These are phyloP conservation scores for Breynia disticha DNA, from an alignment of 441 rosid species.

Conservation along the genomic window DNA sequence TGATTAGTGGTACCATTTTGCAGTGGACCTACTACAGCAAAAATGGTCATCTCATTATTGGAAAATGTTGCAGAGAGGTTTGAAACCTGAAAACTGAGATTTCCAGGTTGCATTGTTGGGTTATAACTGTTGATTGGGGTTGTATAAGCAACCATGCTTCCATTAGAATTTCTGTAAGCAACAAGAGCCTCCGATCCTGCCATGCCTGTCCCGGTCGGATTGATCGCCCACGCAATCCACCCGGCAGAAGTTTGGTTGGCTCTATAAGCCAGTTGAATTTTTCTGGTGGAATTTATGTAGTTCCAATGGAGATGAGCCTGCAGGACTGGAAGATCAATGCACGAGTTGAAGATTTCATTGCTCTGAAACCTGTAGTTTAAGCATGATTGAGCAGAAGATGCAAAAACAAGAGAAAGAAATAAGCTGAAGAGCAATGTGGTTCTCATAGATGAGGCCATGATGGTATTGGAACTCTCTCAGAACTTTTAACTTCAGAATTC, in stretches of 20 bases:
- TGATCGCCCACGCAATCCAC: slow-evolving; percentile 68
- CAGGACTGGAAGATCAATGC: slow-evolving; percentile 33
- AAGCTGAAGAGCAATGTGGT: slow-evolving; percentile 6
- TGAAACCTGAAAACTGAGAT: slow-evolving; percentile 40
- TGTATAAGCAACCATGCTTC: slow-evolving; percentile 28
- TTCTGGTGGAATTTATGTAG: slow-evolving; percentile 20
- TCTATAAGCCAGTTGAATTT: slow-evolving; percentile 42
- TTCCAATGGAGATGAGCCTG: slow-evolving; percentile 61
- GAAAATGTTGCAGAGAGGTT: slow-evolving; percentile 25
- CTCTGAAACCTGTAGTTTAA: slow-evolving; percentile 25
- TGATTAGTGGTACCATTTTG: slow-evolving; percentile 17
- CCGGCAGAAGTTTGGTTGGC: slow-evolving; percentile 28
- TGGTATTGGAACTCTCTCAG: neutral
- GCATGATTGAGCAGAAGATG: slow-evolving; percentile 33
- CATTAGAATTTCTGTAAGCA: slow-evolving; percentile 38
- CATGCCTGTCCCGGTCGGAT: slow-evolving; percentile 43
- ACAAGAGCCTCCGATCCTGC: slow-evolving; percentile 51
- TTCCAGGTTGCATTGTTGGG: slow-evolving; percentile 18
- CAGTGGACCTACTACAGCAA: slow-evolving; percentile 32
- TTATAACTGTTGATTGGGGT: slow-evolving; percentile 14
- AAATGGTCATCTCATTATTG: slow-evolving; percentile 39
- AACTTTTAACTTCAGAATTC: neutral
- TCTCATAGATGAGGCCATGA: slow-evolving; percentile 11
- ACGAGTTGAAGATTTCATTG: slow-evolving; percentile 22
- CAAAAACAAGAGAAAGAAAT: slow-evolving; percentile 7